These are phyloP conservation scores for Phytophthora brassicae DNA, from an alignment of 352 stramenopile species.

Conservation along the genomic window DNA sequence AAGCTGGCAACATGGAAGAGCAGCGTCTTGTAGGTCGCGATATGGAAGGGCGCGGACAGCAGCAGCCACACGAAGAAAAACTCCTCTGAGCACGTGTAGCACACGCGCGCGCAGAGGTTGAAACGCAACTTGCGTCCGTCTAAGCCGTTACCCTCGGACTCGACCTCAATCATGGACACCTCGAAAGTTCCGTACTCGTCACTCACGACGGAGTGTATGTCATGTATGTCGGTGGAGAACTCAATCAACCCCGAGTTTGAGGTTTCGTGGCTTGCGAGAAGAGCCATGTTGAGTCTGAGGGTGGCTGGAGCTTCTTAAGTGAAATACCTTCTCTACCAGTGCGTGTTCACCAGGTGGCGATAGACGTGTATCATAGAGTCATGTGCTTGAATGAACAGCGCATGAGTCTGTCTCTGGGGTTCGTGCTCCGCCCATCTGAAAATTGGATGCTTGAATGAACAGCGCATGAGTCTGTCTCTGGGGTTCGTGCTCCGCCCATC, in stretches of 20 bases:
- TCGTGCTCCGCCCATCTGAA: no score
- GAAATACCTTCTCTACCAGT: no score
- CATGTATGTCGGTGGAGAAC: conserved; percentile 12
- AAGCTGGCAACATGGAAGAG: conserved; percentile 58
- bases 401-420: no score
- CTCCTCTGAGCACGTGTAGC: conserved; percentile 36
- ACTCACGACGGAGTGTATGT: conserved; percentile 25
- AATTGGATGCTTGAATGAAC: neutral
- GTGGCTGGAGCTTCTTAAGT: no score
- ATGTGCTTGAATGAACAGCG: neutral
- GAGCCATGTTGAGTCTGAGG: conserved; percentile 13
- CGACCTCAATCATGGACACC: conserved; percentile 63
- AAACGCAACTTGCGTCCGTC: conserved; percentile 9
- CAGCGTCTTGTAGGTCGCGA: conserved; percentile 61
- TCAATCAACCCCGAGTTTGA: conserved; percentile 10
- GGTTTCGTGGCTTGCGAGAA: conserved; percentile 15
- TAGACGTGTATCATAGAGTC: neutral
- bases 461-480: neutral
- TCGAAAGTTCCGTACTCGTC: conserved; percentile 76
- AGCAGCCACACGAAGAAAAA: conserved; percentile 56
- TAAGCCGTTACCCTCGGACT: conserved; percentile 35
- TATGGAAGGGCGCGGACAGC: conserved; percentile 49
- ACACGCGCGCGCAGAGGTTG: conserved; percentile 13
- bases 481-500: no score
- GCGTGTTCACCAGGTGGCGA: conserved; percentile 2